Evolutionary conservation across 192 early-diverging fungal genomes (phyloP).

Genomic region (Coemansia erecta): DNA sequence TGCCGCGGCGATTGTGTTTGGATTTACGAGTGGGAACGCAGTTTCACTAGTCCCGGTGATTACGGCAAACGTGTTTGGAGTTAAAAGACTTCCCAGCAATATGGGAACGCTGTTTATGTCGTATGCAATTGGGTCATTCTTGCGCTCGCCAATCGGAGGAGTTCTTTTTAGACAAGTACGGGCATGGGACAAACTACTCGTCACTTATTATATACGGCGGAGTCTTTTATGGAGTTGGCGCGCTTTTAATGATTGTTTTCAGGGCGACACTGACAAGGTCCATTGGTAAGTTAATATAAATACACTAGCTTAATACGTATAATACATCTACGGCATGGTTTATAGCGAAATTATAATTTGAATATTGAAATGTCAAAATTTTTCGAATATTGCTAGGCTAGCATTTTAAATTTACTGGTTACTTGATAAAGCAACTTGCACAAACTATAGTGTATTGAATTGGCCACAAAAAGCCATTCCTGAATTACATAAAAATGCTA

Average conservation of each 20-base stretch:
- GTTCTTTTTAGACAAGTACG: conserved; percentile 34
- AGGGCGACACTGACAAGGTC: not conserved
- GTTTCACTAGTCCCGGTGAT: conserved; percentile 30
- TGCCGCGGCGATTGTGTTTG: conserved; percentile 24
- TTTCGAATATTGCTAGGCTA: too few species aligned
- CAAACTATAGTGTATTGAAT: too few species aligned
- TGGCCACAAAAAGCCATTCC: too few species aligned
- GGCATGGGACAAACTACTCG: conserved; percentile 20
- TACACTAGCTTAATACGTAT: too few species aligned
- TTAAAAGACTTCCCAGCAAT: conserved; percentile 25
- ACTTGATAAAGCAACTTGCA: too few species aligned
- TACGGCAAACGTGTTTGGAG: conserved; percentile 27
- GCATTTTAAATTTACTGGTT: too few species aligned
- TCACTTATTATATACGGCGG: conserved; percentile 29
- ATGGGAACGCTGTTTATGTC: conserved; percentile 23
- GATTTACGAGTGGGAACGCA: conserved; percentile 20
- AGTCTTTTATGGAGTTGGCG: conserved; percentile 16
- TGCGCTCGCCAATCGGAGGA: conserved; percentile 25
- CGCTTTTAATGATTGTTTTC: not conserved
- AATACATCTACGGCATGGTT: too few species aligned
- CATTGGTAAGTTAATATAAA: too few species aligned
- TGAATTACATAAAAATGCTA: too few species aligned
- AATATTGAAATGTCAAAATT: too few species aligned
- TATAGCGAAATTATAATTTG: too few species aligned
- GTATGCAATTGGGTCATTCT: conserved; percentile 19